Conservation (phyloP, 768 basidiomycete species). For the Tulasnella sp. region DNA sequence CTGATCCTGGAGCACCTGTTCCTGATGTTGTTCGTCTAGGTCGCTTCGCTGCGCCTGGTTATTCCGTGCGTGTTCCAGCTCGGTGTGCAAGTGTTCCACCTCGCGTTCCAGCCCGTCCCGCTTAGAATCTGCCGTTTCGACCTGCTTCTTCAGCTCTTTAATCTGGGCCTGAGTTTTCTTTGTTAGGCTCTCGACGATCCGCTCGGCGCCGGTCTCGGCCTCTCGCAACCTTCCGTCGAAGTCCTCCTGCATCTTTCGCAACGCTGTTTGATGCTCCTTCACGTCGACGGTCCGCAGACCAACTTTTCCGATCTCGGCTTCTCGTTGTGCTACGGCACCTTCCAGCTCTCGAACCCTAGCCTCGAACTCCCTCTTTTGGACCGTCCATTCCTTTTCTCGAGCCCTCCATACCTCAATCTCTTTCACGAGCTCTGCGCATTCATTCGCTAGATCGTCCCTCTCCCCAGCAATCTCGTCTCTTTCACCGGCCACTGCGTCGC, state of each 20-base stretch:
- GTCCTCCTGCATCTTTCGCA: neutral
- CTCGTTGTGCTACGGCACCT: neutral
- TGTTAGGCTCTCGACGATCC: constrained; percentile 25
- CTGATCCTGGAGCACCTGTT: neutral
- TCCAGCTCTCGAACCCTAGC: neutral
- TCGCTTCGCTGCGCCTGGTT: neutral
- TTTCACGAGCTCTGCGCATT: neutral
- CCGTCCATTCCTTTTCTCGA: neutral
- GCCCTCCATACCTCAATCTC: too few species aligned
- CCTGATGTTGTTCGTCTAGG: neutral
- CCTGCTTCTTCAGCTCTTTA: constrained; percentile 38
- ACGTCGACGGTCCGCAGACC: neutral
- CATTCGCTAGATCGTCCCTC: constrained; percentile 42
- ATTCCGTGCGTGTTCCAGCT: neutral
- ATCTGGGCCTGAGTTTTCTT: constrained; percentile 23
- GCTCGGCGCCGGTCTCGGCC: neutral
- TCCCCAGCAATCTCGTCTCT: constrained; percentile 52
- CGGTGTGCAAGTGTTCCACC: too few species aligned
- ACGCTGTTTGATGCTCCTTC: neutral
- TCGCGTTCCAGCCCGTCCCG: too few species aligned
- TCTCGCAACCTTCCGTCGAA: neutral
- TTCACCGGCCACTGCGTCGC: constrained; percentile 40
- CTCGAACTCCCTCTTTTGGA: neutral
- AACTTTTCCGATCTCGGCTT: too few species aligned
- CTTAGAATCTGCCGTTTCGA: neutral